Conservation (phyloP, 306 rosid genomes). For the Prunus mira region DNA sequence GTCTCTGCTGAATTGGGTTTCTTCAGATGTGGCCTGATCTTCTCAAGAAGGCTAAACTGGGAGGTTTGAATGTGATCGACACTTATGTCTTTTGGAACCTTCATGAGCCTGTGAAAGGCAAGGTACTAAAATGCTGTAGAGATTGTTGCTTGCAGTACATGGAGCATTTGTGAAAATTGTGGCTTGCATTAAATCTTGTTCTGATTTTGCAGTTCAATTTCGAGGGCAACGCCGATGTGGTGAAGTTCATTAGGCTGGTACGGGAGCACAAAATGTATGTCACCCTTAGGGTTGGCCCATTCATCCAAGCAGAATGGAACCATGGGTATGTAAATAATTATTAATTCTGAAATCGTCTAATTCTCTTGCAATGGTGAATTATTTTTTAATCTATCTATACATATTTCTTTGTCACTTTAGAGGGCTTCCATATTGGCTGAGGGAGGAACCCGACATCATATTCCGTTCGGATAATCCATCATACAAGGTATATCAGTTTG, state of each 20-base stretch:
- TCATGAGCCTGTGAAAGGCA: slow-evolving; percentile 74
- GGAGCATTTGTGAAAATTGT: neutral
- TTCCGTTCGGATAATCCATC: slow-evolving; percentile 70
- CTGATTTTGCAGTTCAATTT: slow-evolving; percentile 45
- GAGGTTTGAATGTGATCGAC: slow-evolving; percentile 81
- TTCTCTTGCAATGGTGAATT: neutral
- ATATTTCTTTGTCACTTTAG: slow-evolving; percentile 34
- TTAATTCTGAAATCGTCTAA: neutral
- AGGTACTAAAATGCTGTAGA: slow-evolving; percentile 35
- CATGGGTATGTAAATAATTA: slow-evolving; percentile 56
- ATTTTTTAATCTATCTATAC: neutral
- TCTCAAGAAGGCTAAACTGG: slow-evolving; percentile 57
- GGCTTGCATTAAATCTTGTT: neutral
- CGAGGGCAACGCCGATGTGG: slow-evolving; percentile 61
- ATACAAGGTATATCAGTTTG: slow-evolving; percentile 55
- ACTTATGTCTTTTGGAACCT: slow-evolving; percentile 92
- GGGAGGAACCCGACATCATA: slow-evolving; percentile 58
- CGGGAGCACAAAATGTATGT: slow-evolving; percentile 54
- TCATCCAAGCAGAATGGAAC: slow-evolving; percentile 97
- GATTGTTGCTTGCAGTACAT: neutral
- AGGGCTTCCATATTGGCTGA: slow-evolving; percentile 94
- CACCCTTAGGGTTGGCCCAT: slow-evolving; percentile 80
- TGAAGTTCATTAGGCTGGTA: slow-evolving; percentile 57
- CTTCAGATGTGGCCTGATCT: slow-evolving; percentile 79
- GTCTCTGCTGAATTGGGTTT: neutral